Evolutionary conservation across 2,329 filamentous ascomycete species (phyloP).

Genomic region (Zasmidium angulare): DNA sequence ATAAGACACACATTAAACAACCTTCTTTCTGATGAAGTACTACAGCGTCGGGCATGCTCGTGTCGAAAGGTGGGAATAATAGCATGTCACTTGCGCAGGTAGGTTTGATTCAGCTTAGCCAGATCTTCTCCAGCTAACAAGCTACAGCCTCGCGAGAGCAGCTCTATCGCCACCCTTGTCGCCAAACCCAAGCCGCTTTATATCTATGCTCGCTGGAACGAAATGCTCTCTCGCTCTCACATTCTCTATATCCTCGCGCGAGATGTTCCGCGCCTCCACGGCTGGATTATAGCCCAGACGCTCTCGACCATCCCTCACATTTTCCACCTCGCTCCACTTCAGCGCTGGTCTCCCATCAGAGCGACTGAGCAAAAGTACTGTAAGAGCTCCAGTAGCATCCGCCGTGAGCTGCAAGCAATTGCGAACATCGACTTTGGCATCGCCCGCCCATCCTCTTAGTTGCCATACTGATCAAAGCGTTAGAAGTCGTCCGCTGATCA

Average conservation of each 20-base stretch:
- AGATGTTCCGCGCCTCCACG: constrained; percentile 20
- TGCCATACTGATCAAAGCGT: constrained; percentile 22
- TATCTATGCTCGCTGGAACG: constrained; percentile 7
- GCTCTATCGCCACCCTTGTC: constrained; percentile 28
- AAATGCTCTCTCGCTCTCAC: constrained; percentile 23
- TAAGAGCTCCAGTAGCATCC: constrained; percentile 11
- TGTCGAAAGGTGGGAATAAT: no score
- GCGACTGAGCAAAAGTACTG: constrained; percentile 20
- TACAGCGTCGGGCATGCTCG: no score
- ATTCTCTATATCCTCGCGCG: constrained; percentile 25
- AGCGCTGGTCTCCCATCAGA: constrained; percentile 25
- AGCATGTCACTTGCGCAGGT: not conserved
- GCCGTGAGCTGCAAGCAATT: constrained; percentile 22
- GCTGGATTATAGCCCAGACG: constrained; percentile 30
- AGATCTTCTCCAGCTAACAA: not conserved
- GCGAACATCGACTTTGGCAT: constrained; percentile 8
- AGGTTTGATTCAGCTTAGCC: not conserved
- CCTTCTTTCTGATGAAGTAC: no score
- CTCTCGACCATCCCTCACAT: constrained; percentile 29
- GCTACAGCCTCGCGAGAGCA: constrained; percentile 29
- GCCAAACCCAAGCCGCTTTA: constrained; percentile 14
- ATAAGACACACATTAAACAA: not conserved
- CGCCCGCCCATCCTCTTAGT: constrained; percentile 26
- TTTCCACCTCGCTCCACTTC: constrained; percentile 21
- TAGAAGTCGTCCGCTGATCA: not conserved